Base-by-base conservation (phyloP, 768 basidiomycete genomes). In the Xerocomellus amylosporus region DNA sequence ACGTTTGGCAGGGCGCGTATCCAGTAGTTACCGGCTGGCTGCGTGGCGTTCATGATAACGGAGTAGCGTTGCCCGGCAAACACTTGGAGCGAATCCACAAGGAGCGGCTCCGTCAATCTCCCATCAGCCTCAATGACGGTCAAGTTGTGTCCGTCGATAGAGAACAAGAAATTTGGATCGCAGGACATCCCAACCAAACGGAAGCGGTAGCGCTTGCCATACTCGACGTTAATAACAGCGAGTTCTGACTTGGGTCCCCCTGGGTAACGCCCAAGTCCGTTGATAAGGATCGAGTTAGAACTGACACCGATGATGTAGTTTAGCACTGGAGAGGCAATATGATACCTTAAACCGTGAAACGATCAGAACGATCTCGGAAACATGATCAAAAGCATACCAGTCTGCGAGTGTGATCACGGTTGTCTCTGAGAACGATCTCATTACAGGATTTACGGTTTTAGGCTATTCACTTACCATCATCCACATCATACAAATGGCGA, bases 1-100 rank as follows among this genome's bases (percentile, higher is more conserved):
- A 49, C 47, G 44, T 52, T 70, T 3, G 76, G 72, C 19, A 66
- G 24, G 0, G 78, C 74, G 15, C 78, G 75, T 20, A 83, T 72
- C 79, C 81, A 85, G 66, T 84, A 85, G 64, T 83, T 85, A 12
- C 57, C 72, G 15, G 78, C 61, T 0, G 71, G 65, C 52, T 80
- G 73, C 36, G 77, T 72, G 20, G 80, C 78, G 8, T 66, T 71
- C 34, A 81, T 41, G 13, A 81, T 60, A 45, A 77, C 58, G 6
- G 77, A 79, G 60, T 78, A 75, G 20, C 73, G 72, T 44, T 78
- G 77, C 12, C 69, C 73, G 15, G 74, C 61, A 44, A 58, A 40
- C 1, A 69, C 39, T 24, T 73, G 69, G n/a, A 69, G 46, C 4
- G 73, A 70, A 53, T 77, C 77, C 3, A 79, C 79, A 14, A 64